These are phyloP conservation scores for Plasmodium adleri DNA, from an alignment of 169 alveolate genomes.

Conservation along the genomic window DNA sequence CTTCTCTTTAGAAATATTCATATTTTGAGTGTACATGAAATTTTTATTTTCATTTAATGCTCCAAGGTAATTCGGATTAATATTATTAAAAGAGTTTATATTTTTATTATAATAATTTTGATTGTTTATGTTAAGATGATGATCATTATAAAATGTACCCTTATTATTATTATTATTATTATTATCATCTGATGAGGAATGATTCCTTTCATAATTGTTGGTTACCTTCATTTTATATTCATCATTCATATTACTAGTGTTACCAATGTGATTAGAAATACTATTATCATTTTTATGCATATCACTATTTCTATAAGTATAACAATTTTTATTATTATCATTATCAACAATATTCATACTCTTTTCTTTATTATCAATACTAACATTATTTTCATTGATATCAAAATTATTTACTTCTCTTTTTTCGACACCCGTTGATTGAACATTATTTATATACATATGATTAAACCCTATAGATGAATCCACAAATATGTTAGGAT, in stretches of 20 bases:
- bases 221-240: neutral
- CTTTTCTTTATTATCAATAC: neutral
- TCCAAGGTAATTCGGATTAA: neutral
- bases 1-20: too few species aligned
- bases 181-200: neutral
- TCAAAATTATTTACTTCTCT: neutral
- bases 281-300: neutral
- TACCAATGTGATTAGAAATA: neutral
- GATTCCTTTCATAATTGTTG: neutral
- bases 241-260: neutral
- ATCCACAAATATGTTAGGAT: neutral
- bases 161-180: neutral
- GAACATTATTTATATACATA: neutral
- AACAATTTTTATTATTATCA: neutral
- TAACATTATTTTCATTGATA: neutral
- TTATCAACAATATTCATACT: neutral
- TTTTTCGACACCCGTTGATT: neutral
- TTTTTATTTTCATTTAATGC: neutral
- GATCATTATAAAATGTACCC: neutral
- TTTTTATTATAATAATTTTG: neutral
- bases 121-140: neutral
- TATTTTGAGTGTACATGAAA: too few species aligned
- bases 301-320: neutral
- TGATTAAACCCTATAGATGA: neutral
- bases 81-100: neutral